Conservation (phyloP, 2,329 filamentous ascomycete species). For the Chrysoporthe deuterocubensis region DNA sequence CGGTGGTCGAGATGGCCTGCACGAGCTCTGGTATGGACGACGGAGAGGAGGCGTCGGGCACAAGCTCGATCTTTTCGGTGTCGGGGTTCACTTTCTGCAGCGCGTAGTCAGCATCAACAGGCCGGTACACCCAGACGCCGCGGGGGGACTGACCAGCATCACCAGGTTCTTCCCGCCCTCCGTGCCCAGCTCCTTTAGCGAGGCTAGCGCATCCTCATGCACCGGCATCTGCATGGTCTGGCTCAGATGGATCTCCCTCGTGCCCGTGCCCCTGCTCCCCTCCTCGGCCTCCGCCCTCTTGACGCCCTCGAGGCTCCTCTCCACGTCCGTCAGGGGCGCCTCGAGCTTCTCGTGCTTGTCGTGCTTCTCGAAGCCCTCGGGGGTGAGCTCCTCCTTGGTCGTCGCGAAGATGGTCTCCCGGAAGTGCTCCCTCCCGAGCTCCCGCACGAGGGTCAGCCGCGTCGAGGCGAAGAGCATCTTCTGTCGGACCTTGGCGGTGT, state of each 20-base stretch:
- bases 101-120: slow-evolving; percentile 19
- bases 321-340: slow-evolving; percentile 80
- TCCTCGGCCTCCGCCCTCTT: slow-evolving; percentile 94
- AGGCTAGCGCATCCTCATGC: slow-evolving; percentile 65
- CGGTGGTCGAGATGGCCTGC: slow-evolving; percentile 63
- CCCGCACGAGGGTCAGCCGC: slow-evolving; percentile 73
- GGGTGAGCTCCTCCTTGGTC: slow-evolving; percentile 68
- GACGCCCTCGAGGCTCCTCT: slow-evolving; percentile 94
- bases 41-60: slow-evolving; percentile 54
- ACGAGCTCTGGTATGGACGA: slow-evolving; percentile 63
- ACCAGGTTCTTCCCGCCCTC: slow-evolving; percentile 59
- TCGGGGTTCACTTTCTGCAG: slow-evolving; percentile 72
- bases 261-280: slow-evolving; percentile 63
- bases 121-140: background rate
- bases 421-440: slow-evolving; percentile 80
- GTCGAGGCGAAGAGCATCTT: slow-evolving; percentile 88
- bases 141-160: slow-evolving; percentile 61
- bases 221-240: slow-evolving; percentile 62
- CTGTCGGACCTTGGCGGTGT: slow-evolving; percentile 76
- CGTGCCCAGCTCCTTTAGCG: slow-evolving; percentile 61
- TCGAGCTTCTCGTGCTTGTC: slow-evolving; percentile 67
- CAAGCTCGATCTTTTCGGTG: slow-evolving; percentile 71
- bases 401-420: slow-evolving; percentile 77
- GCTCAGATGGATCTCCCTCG: slow-evolving; percentile 63
- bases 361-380: slow-evolving; percentile 72